Conservation (phyloP, 805 yeast species). For the Candida chauliodis region DNA sequence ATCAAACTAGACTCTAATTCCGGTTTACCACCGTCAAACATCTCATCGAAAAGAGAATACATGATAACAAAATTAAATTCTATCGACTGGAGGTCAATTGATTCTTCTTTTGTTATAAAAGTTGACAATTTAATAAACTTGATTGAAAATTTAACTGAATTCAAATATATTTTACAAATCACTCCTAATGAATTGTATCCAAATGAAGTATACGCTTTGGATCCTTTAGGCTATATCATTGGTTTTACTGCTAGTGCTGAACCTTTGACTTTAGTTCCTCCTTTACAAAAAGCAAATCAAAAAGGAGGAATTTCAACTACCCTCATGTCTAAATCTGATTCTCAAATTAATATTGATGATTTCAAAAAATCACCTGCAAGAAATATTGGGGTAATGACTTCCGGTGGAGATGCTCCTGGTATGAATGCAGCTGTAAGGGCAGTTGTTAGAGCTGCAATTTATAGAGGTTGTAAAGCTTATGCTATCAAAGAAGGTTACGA, state of each 20-base stretch:
- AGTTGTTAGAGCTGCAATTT: slow-evolving; percentile 88
- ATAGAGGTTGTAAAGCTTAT: slow-evolving; percentile 81
- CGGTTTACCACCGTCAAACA: slow-evolving; percentile 16
- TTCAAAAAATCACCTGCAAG: slow-evolving; percentile 20
- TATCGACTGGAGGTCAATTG: slow-evolving; percentile 50
- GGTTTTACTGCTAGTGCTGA: slow-evolving; percentile 71
- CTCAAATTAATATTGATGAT: background rate
- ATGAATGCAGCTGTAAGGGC: slow-evolving; percentile 97
- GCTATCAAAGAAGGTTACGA: slow-evolving; percentile 94
- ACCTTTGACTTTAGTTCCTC: slow-evolving; percentile 51
- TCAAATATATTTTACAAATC: slow-evolving; percentile 44
- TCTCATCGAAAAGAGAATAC: slow-evolving; percentile 13
- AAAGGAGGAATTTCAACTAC: slow-evolving; percentile 11
- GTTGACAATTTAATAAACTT: slow-evolving; percentile 38
- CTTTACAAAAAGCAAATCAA: slow-evolving; percentile 26
- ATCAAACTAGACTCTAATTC: slow-evolving; percentile 15
- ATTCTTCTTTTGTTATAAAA: slow-evolving; percentile 45
- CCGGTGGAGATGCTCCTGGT: slow-evolving; percentile 99
- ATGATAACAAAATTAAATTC: slow-evolving; percentile 16
- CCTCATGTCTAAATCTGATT: slow-evolving; percentile 10
- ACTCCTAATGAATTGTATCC: slow-evolving; percentile 75
- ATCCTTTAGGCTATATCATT: slow-evolving; percentile 78
- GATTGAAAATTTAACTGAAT: slow-evolving; percentile 28
- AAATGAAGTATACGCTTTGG: slow-evolving; percentile 68
- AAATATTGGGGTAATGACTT: slow-evolving; percentile 92